Conservation (phyloP, 371 early-diverging fungal genomes). For the Chytridium lagenaria region DNA sequence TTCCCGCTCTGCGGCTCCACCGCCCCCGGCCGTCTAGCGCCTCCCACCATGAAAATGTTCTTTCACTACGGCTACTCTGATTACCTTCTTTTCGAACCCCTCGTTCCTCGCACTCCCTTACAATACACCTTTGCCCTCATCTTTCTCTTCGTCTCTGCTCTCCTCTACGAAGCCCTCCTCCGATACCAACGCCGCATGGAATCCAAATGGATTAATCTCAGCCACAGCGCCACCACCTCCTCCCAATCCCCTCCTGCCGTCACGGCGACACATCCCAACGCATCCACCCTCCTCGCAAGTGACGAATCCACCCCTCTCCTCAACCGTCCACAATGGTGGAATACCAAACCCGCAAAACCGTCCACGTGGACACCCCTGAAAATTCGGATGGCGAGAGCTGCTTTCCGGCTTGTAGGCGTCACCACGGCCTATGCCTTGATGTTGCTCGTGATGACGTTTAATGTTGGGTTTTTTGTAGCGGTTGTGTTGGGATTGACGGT, state of each 20-base stretch:
- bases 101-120: slow-evolving; percentile 45
- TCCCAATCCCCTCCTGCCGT: background rate
- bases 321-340: no score
- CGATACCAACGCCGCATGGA: background rate
- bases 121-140: slow-evolving; percentile 41
- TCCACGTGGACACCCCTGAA: background rate
- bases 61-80: slow-evolving; percentile 60
- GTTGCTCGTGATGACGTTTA: slow-evolving; percentile 25
- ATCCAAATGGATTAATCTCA: slow-evolving; percentile 5
- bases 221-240: no score
- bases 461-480: background rate
- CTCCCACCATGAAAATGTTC: slow-evolving; percentile 68
- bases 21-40: background rate
- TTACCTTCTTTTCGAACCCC: slow-evolving; percentile 51
- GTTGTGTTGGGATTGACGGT: slow-evolving; percentile 6
- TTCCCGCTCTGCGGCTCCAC: slow-evolving; percentile 29
- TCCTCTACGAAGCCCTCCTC: background rate
- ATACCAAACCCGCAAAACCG: background rate
- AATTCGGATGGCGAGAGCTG: background rate
- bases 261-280: no score
- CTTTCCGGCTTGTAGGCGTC: slow-evolving; percentile 1
- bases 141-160: slow-evolving; percentile 2
- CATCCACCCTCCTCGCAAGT: background rate
- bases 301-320: no score
- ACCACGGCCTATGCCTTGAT: slow-evolving; percentile 2